These are phyloP conservation scores for Teratosphaeria pseudoeucalypti DNA, from an alignment of 2,329 filamentous ascomycete species.

Conservation along the genomic window DNA sequence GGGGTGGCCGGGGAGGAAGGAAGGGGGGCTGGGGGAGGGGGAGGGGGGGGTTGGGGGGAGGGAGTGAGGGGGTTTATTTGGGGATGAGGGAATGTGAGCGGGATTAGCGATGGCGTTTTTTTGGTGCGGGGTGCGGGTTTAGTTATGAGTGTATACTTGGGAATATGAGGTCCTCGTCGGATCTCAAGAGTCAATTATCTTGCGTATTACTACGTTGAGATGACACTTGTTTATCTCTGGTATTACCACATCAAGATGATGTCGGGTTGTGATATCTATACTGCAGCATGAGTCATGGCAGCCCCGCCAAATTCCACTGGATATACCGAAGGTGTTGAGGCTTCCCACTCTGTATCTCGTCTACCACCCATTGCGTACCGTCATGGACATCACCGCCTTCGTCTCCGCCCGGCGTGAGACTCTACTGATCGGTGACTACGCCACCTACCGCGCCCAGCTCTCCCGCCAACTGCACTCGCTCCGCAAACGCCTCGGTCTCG, in stretches of 20 bases:
- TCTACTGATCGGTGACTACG: slow-evolving; percentile 80
- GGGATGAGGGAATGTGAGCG: neutral
- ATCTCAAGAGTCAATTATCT: too few species aligned
- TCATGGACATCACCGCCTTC: slow-evolving; percentile 85
- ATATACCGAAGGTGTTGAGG: too few species aligned
- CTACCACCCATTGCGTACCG: neutral
- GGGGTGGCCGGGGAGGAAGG: slow-evolving; percentile 2
- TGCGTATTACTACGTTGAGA: too few species aligned
- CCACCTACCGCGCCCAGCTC: slow-evolving; percentile 69
- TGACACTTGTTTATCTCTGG: too few species aligned
- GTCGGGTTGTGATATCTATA: too few species aligned
- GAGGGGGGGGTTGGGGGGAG: slow-evolving; percentile 17
- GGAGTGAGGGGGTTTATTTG: neutral
- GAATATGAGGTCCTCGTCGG: too few species aligned
- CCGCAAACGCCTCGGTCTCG: slow-evolving; percentile 74
- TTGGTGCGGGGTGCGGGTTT: neutral
- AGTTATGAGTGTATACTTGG: too few species aligned
- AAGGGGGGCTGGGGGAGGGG: slow-evolving; percentile 12
- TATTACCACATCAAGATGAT: too few species aligned
- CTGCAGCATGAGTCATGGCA: too few species aligned
- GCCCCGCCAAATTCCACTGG: too few species aligned
- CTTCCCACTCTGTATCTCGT: too few species aligned
- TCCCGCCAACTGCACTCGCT: slow-evolving; percentile 71
- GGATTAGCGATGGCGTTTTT: neutral
- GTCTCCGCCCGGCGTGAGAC: slow-evolving; percentile 72